Percentiles rank a stretch among this genome's conserved stretches.
These are phyloP conservation scores for Drosera spatulata DNA, from an alignment of 179 eudicot genomes.

Conservation along the genomic window DNA sequence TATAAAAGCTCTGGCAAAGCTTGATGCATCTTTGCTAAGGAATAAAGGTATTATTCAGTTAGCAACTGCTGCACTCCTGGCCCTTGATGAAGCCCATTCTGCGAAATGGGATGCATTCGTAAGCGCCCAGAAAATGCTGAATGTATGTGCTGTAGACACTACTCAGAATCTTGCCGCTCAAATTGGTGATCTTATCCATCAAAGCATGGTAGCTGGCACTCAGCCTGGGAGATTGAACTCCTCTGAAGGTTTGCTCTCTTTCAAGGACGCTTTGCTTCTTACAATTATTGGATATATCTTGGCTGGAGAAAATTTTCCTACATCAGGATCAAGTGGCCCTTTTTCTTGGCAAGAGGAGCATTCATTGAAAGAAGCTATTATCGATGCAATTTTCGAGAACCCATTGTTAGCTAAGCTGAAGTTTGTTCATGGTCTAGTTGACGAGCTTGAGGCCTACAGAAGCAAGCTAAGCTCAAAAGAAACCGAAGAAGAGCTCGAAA, in stretches of 20 bases:
- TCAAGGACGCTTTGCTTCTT: constrained; percentile 74
- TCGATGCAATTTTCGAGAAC: constrained; percentile 82
- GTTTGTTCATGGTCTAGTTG: constrained; percentile 50
- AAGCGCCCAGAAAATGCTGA: constrained; percentile 90
- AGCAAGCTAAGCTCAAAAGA: constrained; percentile 34
- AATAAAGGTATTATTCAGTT: constrained; percentile 90
- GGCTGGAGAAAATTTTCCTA: constrained; percentile 90
- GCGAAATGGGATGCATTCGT: constrained; percentile 85
- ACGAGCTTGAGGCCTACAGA: constrained; percentile 50
- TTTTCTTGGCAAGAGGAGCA: constrained; percentile 99
- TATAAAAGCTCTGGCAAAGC: constrained; percentile 57
- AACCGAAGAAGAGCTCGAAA: constrained; percentile 25
- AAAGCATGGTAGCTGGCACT: constrained; percentile 48
- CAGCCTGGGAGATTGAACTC: constrained; percentile 28
- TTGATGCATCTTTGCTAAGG: constrained; percentile 47
- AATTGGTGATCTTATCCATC: constrained; percentile 74
- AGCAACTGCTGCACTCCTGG: constrained; percentile 58
- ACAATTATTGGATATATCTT: constrained; percentile 68
- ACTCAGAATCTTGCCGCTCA: constrained; percentile 97
- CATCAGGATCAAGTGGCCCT: constrained; percentile 81
- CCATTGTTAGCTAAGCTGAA: constrained; percentile 56
- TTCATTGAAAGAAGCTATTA: constrained; percentile 81
- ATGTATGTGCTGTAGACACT: constrained; percentile 78
- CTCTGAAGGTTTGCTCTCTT: constrained; percentile 51
- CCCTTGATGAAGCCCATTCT: constrained; percentile 49